Evolutionary conservation across 371 early-diverging fungal species (phyloP).

Genomic region (Paraphysoderma sedebokerense): DNA sequence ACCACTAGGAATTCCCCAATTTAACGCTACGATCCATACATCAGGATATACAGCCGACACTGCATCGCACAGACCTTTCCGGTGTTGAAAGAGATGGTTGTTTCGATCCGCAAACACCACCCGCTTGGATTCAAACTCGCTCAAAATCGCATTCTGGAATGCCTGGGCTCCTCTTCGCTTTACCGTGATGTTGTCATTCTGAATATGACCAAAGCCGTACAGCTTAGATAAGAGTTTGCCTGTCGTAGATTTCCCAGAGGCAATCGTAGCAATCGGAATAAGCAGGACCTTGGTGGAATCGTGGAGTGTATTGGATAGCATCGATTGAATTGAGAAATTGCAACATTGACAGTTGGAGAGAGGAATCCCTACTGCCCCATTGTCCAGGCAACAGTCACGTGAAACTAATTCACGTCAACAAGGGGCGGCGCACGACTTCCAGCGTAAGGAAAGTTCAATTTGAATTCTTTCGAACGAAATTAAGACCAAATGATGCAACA

Average conservation of each 20-base stretch:
- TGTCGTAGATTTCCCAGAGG: conserved; percentile 26
- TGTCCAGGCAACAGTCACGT: no score
- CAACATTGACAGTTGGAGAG: no score
- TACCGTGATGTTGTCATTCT: conserved; percentile 46
- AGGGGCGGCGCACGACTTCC: no score
- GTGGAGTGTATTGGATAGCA: no score
- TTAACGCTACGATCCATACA: conserved; percentile 40
- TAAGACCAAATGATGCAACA: no score
- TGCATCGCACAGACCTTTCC: conserved; percentile 22
- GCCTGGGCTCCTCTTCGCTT: conserved; percentile 26
- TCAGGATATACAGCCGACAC: conserved; percentile 29
- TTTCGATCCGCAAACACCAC: conserved; percentile 50
- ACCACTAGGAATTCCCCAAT: conserved; percentile 37
- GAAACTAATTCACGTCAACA: no score
- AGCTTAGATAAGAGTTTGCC: conserved; percentile 10
- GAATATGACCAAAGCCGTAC: conserved; percentile 43
- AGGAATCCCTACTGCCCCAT: no score
- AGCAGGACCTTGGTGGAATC: conserved; percentile 36
- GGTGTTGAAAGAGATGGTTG: conserved; percentile 40
- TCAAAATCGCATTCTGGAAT: conserved; percentile 30
- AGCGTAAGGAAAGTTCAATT: no score
- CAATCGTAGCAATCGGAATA: conserved; percentile 54
- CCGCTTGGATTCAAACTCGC: conserved; percentile 18
- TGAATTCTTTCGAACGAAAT: no score
- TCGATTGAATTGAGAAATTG: no score